Evolutionary conservation across 2,329 filamentous ascomycete species (phyloP).

Genomic region (Aspergillus arachidicola): DNA sequence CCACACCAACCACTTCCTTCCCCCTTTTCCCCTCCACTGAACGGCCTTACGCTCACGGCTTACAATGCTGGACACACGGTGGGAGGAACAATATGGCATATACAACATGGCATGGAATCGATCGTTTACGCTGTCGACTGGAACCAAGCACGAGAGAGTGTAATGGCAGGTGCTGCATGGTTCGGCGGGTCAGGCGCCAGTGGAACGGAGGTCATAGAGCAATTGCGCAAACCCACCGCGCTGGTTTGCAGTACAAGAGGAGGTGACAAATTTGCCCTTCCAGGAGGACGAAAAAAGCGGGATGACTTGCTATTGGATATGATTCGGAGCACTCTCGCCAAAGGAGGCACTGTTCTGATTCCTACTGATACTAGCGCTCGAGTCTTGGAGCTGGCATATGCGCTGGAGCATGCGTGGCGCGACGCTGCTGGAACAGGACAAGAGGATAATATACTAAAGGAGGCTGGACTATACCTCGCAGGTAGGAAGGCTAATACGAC

Average conservation of each 20-base stretch:
- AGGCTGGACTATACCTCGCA: constrained; percentile 72
- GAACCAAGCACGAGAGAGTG: constrained; percentile 97
- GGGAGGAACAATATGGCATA: constrained; percentile 97
- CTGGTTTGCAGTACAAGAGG: constrained; percentile 89
- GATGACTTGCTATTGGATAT: constrained; percentile 85
- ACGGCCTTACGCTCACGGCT: constrained; percentile 90
- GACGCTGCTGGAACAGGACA: constrained; percentile 58
- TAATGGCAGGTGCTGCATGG: constrained; percentile 91
- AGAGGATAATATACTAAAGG: constrained; percentile 53
- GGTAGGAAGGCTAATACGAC: constrained; percentile 85
- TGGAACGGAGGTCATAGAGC: constrained; percentile 89
- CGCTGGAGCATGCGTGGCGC: constrained; percentile 91
- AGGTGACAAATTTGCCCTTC: constrained; percentile 68
- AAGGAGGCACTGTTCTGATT: constrained; percentile 88
- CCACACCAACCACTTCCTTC: constrained; percentile 87
- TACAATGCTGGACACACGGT: constrained; percentile 96
- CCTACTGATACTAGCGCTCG: constrained; percentile 95
- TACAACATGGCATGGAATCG: constrained; percentile 93
- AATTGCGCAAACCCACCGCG: constrained; percentile 88
- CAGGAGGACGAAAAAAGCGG: constrained; percentile 74
- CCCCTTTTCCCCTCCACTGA: constrained; percentile 83
- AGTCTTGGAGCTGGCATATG: constrained; percentile 86
- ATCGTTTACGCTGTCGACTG: constrained; percentile 98
- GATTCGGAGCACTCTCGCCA: constrained; percentile 74
- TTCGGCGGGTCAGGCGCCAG: constrained; percentile 78